Evolutionary conservation across 371 early-diverging fungal genomes (phyloP).

Genomic region (Mycotypha africana): DNA sequence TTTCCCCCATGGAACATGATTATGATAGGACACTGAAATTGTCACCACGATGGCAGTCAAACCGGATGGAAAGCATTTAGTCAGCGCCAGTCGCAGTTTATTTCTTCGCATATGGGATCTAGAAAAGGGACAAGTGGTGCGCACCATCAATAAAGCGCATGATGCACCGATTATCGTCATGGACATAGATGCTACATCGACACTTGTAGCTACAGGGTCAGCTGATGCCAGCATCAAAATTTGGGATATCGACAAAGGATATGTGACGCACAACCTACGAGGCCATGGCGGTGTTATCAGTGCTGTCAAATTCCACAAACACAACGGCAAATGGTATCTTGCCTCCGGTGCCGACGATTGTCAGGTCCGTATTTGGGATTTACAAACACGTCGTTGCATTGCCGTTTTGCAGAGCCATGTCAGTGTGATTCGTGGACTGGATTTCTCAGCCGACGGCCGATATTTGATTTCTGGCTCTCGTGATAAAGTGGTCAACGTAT

Average conservation of each 20-base stretch:
- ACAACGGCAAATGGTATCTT: slow-evolving; percentile 55
- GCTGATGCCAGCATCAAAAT: slow-evolving; percentile 93
- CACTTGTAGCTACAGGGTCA: slow-evolving; percentile 93
- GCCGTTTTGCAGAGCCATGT: slow-evolving; percentile 82
- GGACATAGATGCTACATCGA: slow-evolving; percentile 84
- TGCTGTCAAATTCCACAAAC: slow-evolving; percentile 77
- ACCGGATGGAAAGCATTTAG: slow-evolving; percentile 72
- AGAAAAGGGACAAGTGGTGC: slow-evolving; percentile 54
- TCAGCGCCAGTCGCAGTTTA: slow-evolving; percentile 80
- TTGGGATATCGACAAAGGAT: slow-evolving; percentile 94
- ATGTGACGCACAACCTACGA: slow-evolving; percentile 90
- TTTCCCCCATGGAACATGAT: no score
- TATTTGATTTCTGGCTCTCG: slow-evolving; percentile 87
- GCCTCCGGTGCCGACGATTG: slow-evolving; percentile 90
- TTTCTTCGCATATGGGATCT: slow-evolving; percentile 78
- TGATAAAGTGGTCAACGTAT: slow-evolving; percentile 92
- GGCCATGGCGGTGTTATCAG: slow-evolving; percentile 91
- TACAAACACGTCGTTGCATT: slow-evolving; percentile 64
- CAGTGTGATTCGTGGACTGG: slow-evolving; percentile 87
- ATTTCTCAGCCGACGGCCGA: slow-evolving; percentile 69
- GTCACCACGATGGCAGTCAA: slow-evolving; percentile 85
- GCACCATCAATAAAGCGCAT: slow-evolving; percentile 81
- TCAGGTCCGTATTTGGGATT: slow-evolving; percentile 86
- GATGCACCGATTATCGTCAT: slow-evolving; percentile 91
- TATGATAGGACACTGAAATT: slow-evolving; percentile 78